Base-by-base conservation (phyloP, 768 basidiomycete species). In the Panaeolus papilionaceus region DNA sequence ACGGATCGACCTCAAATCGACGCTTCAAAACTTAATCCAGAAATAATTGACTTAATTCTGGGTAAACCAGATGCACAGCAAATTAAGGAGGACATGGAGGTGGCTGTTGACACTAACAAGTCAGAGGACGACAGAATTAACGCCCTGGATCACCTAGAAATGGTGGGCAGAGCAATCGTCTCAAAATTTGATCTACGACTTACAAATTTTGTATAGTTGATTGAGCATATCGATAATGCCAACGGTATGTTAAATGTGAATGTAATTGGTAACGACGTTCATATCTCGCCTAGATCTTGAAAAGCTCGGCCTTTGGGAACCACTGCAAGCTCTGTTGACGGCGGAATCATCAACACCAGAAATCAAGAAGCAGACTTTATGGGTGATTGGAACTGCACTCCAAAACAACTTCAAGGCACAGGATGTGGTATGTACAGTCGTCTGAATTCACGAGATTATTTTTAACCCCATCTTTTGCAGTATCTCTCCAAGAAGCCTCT, bases 331-430 rank as follows among this genome's bases (percentile, higher is more conserved):
- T 7, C 81, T 96, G n/a, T 74, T 94, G 42, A 83, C 81, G 8
- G 82, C 86, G 4, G 77, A 86, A 7, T 75, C 80, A 0, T 84
- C 88, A 2, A 84, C 90, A 0, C 84, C 87, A n/a, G 81, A 80
- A 33, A 83, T 96, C 28, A 89, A 86, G 72, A 79, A 84, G 68
- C 89, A 92, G 68, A 86, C 88, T 0, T 78, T 96, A 10, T 97
- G 95, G 95, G 89, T 96, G 0, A 84, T 93, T 28, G 95, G 95
- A 6, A 97, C 95, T 0, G 94, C 95, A 0, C 74, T 96, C 5
- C 94, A 96, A 76, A 96, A 97, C 72, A 97, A 96, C 69, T 93
- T 94, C 0, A 81, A 88, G 9, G 93, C 95, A 0, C 95, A 96
- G 70, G 82, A 86, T 64, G 86, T 88, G 3, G 93, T 94, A 72